Evolutionary conservation across 768 basidiomycete species (phyloP), one percentile per base, ranked within the genome.

Genomic region (Lyophyllum semitale): DNA sequence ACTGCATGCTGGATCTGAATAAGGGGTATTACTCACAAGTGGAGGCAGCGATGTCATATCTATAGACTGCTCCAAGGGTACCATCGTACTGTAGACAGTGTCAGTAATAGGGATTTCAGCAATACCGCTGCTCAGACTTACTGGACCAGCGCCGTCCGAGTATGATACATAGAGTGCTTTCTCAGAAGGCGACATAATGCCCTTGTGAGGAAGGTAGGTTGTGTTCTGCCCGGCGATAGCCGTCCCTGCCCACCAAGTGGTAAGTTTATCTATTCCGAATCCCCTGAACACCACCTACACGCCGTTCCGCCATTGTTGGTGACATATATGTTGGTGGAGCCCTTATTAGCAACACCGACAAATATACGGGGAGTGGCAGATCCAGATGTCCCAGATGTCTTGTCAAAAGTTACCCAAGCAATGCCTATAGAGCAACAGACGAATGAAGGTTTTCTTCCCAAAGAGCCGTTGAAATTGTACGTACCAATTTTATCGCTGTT

Each of bases 381-480:
- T 20, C 84, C 84, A 25, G 74, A 71, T 2, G 74, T 68, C 6
- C 84, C 83, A n/a, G 84, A 80, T 6, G 83, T 76, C 40, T 77
- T 70, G 60, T 87, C 84, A 59, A 87, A 86, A 0, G 84, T 85
- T 29, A 88, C 82, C 77, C 80, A 88, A n/a, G 84, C 67, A 49
- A 87, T 75, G 35, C 78, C 77, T 72, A 42, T 12, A 2, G 32
- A 32, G 15, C 13, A 32, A 46, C 2, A 11, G 27, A 12, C 22
- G n/a, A 23, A 23, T 25, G 33, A 15, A 37, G 23, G 18, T 6
- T 38, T 18, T 48, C 23, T 9, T 18, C 20, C 27, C 40, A 44
- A 48, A 26, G 42, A 46, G 32, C 15, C 4, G 1, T 38, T 17
- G 44, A 26, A 55, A 26, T 33, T 6, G 27, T n/a, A 53, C 68